Base-by-base conservation (phyloP, 306 rosid species). In the Astragalus membranaceus region DNA sequence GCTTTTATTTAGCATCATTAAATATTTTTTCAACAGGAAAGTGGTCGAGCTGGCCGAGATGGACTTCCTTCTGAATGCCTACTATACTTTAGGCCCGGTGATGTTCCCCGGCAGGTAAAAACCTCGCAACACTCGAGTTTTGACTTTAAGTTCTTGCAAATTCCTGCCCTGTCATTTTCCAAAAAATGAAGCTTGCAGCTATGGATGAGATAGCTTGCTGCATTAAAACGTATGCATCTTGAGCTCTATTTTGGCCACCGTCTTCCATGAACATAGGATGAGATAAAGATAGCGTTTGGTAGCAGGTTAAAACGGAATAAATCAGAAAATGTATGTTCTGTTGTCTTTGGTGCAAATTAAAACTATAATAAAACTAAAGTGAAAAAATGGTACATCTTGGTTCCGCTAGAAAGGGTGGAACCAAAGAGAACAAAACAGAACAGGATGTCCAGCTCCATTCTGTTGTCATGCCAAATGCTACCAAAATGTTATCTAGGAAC, bases 11-110 rank as follows among this genome's bases (percentile, higher is more conserved):
- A 37, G 72, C 67, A 26, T 20, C 61, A 56, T 56, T 82, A 52
- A 81, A 75, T 71, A 20, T 23, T 43, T 51, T 67, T 78, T 13
- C 65, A 36, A 55, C 88, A 92, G 98, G 98, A 92, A 88, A 92
- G 98, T 79, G 97, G 98, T 55, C 93, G 97, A 72, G 98, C 97
- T 67, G 98, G 98, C 47, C 87, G 98, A 56, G 98, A 93, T 84
- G 98, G 97, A 52, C 97, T 90, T 64, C 97, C 93, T 83, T 90
- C 98, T 58, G 97, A 93, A 82, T 93, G 98, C 84, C 67, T 93
- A 35, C 89, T 93, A 43, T 93, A 85, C 80, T 93, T 86, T 32
- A 82, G 98, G 72, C 89, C 98, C 15, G 97, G 79, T 72, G 98
- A 93, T 80, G 96, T 86, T 75, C 82, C 98, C 4, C 89, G 93